Percentiles rank a stretch among this genome's conserved stretches.
These are phyloP conservation scores for Protomyces lactucae-debilis DNA, from an alignment of 1,139 yeast species.

Conservation along the genomic window DNA sequence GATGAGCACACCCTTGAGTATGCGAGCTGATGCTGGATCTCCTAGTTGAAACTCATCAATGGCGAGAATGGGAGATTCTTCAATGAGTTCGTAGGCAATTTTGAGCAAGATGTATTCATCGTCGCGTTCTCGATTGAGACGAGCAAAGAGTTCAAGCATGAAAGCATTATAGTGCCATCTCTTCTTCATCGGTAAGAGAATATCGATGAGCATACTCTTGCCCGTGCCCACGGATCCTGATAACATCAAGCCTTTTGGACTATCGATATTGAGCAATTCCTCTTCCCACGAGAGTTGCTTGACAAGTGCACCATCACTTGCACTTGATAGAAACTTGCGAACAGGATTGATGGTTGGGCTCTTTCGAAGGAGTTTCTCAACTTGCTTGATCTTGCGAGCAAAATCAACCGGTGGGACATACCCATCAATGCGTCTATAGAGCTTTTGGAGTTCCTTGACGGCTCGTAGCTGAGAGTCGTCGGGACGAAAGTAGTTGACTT, in stretches of 20 bases:
- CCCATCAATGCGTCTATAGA: slow-evolving; percentile 56
- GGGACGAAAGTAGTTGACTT: slow-evolving; percentile 49
- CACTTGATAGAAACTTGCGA: slow-evolving; percentile 33
- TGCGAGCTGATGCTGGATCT: slow-evolving; percentile 98
- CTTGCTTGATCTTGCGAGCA: slow-evolving; percentile 46
- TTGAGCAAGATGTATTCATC: slow-evolving; percentile 64
- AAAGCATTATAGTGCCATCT: slow-evolving; percentile 70
- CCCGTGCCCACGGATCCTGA: slow-evolving; percentile 99
- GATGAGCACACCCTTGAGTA: slow-evolving; percentile 66
- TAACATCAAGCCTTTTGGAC: slow-evolving; percentile 75
- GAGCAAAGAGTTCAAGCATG: slow-evolving; percentile 61
- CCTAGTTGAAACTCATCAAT: slow-evolving; percentile 86
- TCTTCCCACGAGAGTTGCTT: slow-evolving; percentile 46
- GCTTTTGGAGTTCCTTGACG: slow-evolving; percentile 59
- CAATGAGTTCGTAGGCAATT: slow-evolving; percentile 61
- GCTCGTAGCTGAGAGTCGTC: slow-evolving; percentile 60
- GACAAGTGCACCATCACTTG: slow-evolving; percentile 9
- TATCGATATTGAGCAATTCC: slow-evolving; percentile 50
- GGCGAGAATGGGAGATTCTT: slow-evolving; percentile 51
- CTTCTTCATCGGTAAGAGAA: slow-evolving; percentile 66
- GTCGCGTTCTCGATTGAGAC: slow-evolving; percentile 49
- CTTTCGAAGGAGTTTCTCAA: slow-evolving; percentile 37
- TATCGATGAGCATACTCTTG: slow-evolving; percentile 95
- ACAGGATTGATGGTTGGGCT: slow-evolving; percentile 27
- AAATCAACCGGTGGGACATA: slow-evolving; percentile 56